These are phyloP conservation scores for Mortierella alpina DNA, from an alignment of 192 early-diverging fungal species.

Conservation along the genomic window DNA sequence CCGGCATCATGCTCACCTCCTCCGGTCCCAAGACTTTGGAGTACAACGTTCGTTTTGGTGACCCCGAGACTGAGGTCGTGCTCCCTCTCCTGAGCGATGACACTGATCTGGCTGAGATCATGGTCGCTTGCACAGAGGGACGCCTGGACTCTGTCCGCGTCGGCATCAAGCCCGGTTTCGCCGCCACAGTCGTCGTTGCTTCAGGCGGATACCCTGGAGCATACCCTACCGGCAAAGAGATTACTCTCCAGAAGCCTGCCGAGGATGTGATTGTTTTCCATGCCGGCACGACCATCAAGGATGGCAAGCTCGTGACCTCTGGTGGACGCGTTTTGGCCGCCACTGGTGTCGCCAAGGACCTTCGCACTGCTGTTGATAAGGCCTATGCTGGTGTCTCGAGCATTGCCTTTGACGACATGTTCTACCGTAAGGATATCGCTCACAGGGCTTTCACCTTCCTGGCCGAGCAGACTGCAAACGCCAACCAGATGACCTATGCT, in stretches of 20 bases:
- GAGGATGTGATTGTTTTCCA: conserved; percentile 82
- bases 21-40: conserved; percentile 94
- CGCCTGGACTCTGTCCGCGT: conserved; percentile 90
- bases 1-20: conserved; percentile 95
- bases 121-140: conserved; percentile 89
- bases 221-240: conserved; percentile 85
- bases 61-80: conserved; percentile 97
- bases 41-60: conserved; percentile 98
- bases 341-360: conserved; percentile 79
- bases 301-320: conserved; percentile 77
- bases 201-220: conserved; percentile 93
- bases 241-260: conserved; percentile 67
- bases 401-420: conserved; percentile 88
- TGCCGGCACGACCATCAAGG: conserved; percentile 81
- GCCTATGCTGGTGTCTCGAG: conserved; percentile 77
- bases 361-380: conserved; percentile 81
- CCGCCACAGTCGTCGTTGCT: conserved; percentile 93
- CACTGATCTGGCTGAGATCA: conserved; percentile 88
- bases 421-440: conserved; percentile 95
- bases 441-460: conserved; percentile 66
- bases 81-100: conserved; percentile 88
- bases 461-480: conserved; percentile 35
- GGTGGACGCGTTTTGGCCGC: conserved; percentile 97
- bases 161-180: conserved; percentile 75
- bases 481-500: conserved; percentile 85